These are phyloP conservation scores for Hymenoscyphus infarciens DNA, from an alignment of 2,329 filamentous ascomycete species.

Conservation along the genomic window DNA sequence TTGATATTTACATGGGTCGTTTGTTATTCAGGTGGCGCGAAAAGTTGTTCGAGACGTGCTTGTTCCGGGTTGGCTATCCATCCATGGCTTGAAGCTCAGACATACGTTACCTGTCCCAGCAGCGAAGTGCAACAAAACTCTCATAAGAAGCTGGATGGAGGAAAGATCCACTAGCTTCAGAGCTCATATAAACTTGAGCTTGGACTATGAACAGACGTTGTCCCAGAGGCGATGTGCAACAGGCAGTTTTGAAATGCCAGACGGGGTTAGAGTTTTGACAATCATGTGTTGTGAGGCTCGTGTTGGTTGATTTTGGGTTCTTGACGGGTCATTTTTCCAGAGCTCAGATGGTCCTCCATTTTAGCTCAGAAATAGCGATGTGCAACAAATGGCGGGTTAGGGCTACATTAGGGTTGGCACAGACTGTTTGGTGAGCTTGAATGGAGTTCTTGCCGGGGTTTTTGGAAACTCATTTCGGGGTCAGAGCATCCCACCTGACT, in stretches of 20 bases:
- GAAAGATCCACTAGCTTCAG: background rate
- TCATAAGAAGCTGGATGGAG: background rate
- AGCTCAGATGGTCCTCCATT: background rate
- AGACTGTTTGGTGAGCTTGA: background rate
- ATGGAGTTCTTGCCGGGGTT: background rate
- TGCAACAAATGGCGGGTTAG: background rate
- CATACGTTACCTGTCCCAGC: constrained; percentile 4
- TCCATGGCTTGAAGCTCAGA: background rate
- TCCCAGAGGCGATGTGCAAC: constrained; percentile 2
- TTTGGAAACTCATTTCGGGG: background rate
- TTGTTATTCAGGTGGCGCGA: background rate
- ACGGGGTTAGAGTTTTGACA: background rate
- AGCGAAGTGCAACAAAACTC: background rate
- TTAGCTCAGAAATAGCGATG: constrained; percentile 4
- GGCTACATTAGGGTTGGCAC: background rate
- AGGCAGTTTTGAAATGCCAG: background rate
- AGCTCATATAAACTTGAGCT: background rate
- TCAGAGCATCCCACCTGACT: background rate
- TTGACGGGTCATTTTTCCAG: background rate
- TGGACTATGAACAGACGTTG: background rate
- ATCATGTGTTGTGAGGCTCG: background rate
- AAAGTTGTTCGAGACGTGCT: background rate
- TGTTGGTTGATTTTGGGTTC: background rate
- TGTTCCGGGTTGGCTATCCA: background rate
- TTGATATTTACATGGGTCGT: background rate